Evolutionary conservation across 2,329 filamentous ascomycete species (phyloP), one percentile per base, ranked within the genome.

Genomic region (Paracamarosporium sp.): DNA sequence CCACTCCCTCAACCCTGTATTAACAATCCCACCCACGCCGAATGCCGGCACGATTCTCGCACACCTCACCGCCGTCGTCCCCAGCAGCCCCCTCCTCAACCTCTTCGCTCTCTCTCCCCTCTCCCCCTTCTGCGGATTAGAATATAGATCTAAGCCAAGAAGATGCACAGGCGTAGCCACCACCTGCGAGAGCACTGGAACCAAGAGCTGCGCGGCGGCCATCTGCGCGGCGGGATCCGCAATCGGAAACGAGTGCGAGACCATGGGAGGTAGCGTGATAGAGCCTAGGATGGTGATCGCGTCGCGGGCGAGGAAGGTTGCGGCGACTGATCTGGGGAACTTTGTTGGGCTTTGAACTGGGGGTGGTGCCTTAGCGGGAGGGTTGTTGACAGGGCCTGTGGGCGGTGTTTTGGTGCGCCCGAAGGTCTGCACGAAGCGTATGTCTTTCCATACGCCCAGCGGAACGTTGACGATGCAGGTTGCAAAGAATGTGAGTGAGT

Each of bases 241-340:
- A 17, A 66, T 57, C 11, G 66, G 66, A 15, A 69, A 45, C 12
- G 60, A 36, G 7, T 57, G 41, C 2, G 67, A 61, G 31, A 73
- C 40, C 45, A 69, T 64, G 4, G 67, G 63, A 5, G 70, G 65
- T n/a, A 74, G 40, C 8, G 64, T 72, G 38, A 73, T 65, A 5
- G 69, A 71, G 43, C 68, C 71, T 24, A 71, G 67, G 40, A 73
- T 68, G n/a, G 70, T 72, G 41, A 71, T 60, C 4, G 68, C 65
- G 47, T 72, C 71, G 45, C 70, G 69, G 20, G 68, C 50, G 33
- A 71, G 67, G 51, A 71, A 74, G 12, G 67, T 66, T 13, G 68
- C 58, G 31, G 60, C 64, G 1, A 68, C 65, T 15, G 60, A 57
- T 27, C 41, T 50, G 2, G 61, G 62, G 45, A 67, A 63, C 28